Evolutionary conservation across 2,329 filamentous ascomycete species (phyloP).

Genomic region (Botrytis sinoallii): DNA sequence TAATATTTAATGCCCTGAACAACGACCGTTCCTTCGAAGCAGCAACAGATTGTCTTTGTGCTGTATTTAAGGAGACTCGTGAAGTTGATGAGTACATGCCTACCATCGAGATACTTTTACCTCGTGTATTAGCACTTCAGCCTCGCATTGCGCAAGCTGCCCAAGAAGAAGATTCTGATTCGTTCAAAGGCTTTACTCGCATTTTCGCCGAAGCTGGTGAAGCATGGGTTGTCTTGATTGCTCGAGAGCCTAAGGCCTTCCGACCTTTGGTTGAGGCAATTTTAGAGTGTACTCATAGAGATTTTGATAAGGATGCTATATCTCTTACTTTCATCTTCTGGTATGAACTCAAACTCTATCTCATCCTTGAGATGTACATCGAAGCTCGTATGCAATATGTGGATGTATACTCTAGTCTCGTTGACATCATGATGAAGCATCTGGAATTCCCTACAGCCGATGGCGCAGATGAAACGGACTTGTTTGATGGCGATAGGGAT

Average conservation of each 20-base stretch:
- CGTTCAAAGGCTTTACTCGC: constrained; percentile 83
- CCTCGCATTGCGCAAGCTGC: constrained; percentile 74
- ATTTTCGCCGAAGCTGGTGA: constrained; percentile 92
- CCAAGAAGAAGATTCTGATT: constrained; percentile 78
- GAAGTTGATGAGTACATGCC: constrained; percentile 89
- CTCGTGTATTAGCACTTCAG: constrained; percentile 70
- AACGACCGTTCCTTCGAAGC: constrained; percentile 78
- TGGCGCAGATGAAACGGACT: constrained; percentile 67
- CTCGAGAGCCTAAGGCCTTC: constrained; percentile 78
- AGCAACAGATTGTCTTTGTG: constrained; percentile 87
- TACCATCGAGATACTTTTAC: constrained; percentile 79
- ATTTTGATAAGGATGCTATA: constrained; percentile 87
- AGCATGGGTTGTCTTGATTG: constrained; percentile 89
- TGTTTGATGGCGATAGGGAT: constrained; percentile 94
- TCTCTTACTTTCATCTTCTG: constrained; percentile 95
- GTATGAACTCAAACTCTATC: constrained; percentile 97
- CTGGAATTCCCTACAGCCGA: constrained; percentile 78
- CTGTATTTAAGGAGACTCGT: constrained; percentile 85
- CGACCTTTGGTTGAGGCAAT: constrained; percentile 82
- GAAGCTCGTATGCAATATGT: constrained; percentile 73
- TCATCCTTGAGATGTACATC: constrained; percentile 86
- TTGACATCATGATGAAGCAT: constrained; percentile 89
- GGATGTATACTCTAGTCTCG: constrained; percentile 82
- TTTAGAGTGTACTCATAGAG: constrained; percentile 84
- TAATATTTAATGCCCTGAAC: constrained; percentile 74